Evolutionary conservation across 192 early-diverging fungal genomes (phyloP), one percentile per base, ranked within the genome.

Genomic region (Haplosporangium gracile): DNA sequence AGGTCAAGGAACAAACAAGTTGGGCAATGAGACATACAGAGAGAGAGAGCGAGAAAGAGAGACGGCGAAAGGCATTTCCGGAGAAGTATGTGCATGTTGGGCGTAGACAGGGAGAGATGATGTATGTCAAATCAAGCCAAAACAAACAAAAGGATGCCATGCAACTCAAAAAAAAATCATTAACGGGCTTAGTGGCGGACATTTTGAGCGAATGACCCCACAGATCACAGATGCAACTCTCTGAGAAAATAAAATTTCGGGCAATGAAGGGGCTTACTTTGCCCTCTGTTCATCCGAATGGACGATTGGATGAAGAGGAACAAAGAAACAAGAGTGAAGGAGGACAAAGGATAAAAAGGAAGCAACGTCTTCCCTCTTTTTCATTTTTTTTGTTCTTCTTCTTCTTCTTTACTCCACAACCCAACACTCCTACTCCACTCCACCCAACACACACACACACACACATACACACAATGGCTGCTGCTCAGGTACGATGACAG

Each of bases 401-500:
- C 55, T 75, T 26, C 38, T 45, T 40, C 53, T 42, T 34, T n/a
- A 70, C 76, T 47, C 38, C 75, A 42, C n/a, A 32, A 34, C 57
- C 32, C 39, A 32, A 43, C 4, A 10, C 76, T 45, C 38, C 65
- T 20, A 22, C 5, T 22, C 55, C 72, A 22, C 51, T 34, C 38
- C 9, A 9, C 53, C 24, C 75, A 29, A 42, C 57, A 29, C 57
- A 65, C 73, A 8, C 51, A 40, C 73, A 5, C 36, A 40, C 47
- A 77, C 53, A 63, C 75, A 68, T 40, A 26, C 39, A 29, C 1
- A 77, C 65, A 49, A 77, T 69, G 65, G 38, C 53, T 34, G 73
- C 73, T 55, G 65, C 76, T 77, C 76, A 77, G 76, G 76, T 77
- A 77, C 65, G 16, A 26, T 36, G 9, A 18, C 49, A 42, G 24